These are phyloP conservation scores for Solanum chacoense DNA, from an alignment of 305 asterid genomes.

Conservation along the genomic window DNA sequence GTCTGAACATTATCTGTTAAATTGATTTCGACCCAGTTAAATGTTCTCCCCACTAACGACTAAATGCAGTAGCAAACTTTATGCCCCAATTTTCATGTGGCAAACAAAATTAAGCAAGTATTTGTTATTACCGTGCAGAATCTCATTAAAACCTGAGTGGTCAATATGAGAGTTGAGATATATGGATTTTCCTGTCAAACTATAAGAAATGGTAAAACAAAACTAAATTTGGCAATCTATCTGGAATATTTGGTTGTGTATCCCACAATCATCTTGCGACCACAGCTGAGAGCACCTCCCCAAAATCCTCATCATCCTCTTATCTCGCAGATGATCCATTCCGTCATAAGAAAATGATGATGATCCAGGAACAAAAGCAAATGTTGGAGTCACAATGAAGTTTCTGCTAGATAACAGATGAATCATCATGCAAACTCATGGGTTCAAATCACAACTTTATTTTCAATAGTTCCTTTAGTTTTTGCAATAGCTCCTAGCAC, in stretches of 20 bases:
- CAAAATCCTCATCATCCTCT: neutral
- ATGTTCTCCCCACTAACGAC: neutral
- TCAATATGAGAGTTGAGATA: neutral
- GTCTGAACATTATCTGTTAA: neutral
- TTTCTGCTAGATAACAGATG: neutral
- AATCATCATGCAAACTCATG: neutral
- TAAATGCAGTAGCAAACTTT: neutral
- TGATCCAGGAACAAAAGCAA: neutral
- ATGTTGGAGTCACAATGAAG: neutral
- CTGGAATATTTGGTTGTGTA: neutral
- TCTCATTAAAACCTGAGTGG: neutral
- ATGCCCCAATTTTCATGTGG: neutral
- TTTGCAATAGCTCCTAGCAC: neutral
- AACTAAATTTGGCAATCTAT: neutral
- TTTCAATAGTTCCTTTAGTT: neutral
- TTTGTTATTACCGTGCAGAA: neutral
- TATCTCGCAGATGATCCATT: neutral
- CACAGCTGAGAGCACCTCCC: neutral
- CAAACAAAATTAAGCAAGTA: neutral
- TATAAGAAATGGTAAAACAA: neutral
- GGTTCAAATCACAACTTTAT: neutral
- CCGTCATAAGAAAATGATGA: neutral
- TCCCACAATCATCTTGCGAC: neutral
- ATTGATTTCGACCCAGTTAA: neutral
- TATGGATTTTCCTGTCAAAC: neutral